phyloP scores from a whole-genome alignment of 306 rosid species.

The Cucumis hystrix region DNA sequence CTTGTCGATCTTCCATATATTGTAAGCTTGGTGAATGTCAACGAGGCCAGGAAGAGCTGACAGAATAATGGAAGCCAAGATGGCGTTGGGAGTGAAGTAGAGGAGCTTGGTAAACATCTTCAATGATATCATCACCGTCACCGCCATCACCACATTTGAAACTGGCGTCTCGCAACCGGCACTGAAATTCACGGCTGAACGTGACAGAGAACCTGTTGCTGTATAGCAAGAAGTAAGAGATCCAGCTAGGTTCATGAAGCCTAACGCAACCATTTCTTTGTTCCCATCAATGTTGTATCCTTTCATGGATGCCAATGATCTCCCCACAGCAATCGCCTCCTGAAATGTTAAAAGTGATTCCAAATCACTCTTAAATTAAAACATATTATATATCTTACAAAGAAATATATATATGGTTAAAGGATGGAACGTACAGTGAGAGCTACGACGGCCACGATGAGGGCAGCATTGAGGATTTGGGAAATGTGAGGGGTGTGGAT shows the following conservation, averaged over 20 bases:
- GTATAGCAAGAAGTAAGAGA: conserved; percentile 85
- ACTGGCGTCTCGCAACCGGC: conserved; percentile 59
- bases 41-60: conserved; percentile 81
- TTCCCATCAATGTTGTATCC: conserved; percentile 74
- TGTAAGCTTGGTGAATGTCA: conserved; percentile 33
- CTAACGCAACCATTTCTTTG: conserved; percentile 78
- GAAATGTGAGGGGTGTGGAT: conserved; percentile 26
- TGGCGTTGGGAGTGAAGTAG: conserved; percentile 66
- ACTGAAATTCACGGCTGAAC: conserved; percentile 62
- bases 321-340: conserved; percentile 90
- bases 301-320: conserved; percentile 65
- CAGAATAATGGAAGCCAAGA: conserved; percentile 61
- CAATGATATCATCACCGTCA: conserved; percentile 48
- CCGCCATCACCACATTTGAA: conserved; percentile 69
- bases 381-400: too few relatives aligned
- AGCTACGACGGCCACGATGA: conserved; percentile 55
- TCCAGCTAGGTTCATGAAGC: conserved; percentile 70
- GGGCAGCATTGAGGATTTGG: conserved; percentile 46
- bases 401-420: too few relatives aligned
- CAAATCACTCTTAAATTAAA: too few relatives aligned
- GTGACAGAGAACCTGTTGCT: conserved; percentile 83
- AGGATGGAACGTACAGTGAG: conserved; percentile 32
- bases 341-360: neutral
- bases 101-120: conserved; percentile 49
- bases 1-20: conserved; percentile 73